Evolutionary conservation across 176 grass and related monocot species (phyloP).

Genomic region (Oryza rufipogon): DNA sequence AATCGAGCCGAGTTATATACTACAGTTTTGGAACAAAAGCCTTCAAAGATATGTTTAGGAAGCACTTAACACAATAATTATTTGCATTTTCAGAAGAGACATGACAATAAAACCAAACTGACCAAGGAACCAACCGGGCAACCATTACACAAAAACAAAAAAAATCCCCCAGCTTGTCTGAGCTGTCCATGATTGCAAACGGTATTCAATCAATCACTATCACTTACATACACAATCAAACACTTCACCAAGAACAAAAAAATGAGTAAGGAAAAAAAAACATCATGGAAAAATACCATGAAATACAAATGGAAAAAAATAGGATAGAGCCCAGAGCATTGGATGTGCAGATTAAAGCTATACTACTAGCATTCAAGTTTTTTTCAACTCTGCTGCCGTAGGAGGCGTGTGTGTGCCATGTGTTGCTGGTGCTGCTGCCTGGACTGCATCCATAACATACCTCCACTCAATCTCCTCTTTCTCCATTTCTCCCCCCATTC

Average conservation of each 20-base stretch:
- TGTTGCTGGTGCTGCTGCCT: slow-evolving; percentile 56
- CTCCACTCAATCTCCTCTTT: slow-evolving; percentile 56
- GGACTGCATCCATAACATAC: slow-evolving; percentile 62
- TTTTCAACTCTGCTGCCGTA: background rate
- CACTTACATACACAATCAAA: background rate
- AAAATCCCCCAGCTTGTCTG: background rate
- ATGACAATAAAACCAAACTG: background rate
- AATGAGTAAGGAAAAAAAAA: background rate
- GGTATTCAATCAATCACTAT: background rate
- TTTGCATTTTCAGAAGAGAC: background rate
- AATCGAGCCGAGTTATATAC: too few species aligned
- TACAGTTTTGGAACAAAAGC: too few species aligned
- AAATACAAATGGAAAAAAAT: slow-evolving; percentile 17
- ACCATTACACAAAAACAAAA: background rate
- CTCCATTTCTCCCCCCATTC: slow-evolving; percentile 26
- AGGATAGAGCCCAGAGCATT: background rate
- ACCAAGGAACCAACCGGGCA: background rate
- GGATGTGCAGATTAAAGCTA: background rate
- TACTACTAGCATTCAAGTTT: background rate
- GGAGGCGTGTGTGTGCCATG: slow-evolving; percentile 43
- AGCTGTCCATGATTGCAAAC: background rate
- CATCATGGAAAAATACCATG: background rate
- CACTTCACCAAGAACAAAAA: background rate
- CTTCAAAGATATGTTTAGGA: too few species aligned
- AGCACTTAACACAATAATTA: too few species aligned